A percentile compares a stretch with the other conserved stretches of the same genome.
Conservation (phyloP, 441 rosid species). For the Iberis amara region DNA sequence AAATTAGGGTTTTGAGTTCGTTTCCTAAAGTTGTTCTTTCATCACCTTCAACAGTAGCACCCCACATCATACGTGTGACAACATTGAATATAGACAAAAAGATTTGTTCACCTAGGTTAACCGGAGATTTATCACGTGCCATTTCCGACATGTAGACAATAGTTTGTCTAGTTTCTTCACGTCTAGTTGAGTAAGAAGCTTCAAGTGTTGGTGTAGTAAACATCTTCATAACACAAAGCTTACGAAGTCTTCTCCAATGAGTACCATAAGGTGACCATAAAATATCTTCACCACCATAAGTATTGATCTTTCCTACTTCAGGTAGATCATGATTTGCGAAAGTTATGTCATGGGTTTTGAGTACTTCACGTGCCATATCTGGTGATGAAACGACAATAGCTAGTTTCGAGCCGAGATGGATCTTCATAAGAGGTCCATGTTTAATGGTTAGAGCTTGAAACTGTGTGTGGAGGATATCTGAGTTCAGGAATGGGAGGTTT, state of each 20-base stretch:
- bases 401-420: slow-evolving; percentile 44
- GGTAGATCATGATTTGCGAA: slow-evolving; percentile 47
- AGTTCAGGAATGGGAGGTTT: slow-evolving; percentile 59
- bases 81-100: slow-evolving; percentile 24
- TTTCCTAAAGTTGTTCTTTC: slow-evolving; percentile 22
- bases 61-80: slow-evolving; percentile 40
- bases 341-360: slow-evolving; percentile 42
- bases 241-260: slow-evolving; percentile 42
- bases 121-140: slow-evolving; percentile 11
- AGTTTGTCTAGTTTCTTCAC: slow-evolving; percentile 32
- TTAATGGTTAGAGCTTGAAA: slow-evolving; percentile 35
- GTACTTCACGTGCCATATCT: slow-evolving; percentile 41
- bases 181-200: slow-evolving; percentile 34
- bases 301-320: slow-evolving; percentile 26
- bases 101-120: slow-evolving; percentile 44
- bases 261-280: slow-evolving; percentile 36
- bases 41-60: slow-evolving; percentile 35
- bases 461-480: slow-evolving; percentile 34
- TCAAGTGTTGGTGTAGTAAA: slow-evolving; percentile 37
- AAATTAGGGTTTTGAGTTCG: slow-evolving; percentile 31
- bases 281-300: slow-evolving; percentile 43
- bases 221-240: slow-evolving; percentile 44
- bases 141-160: slow-evolving; percentile 26
- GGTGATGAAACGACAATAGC: slow-evolving; percentile 48
- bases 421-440: slow-evolving; percentile 53